Base-by-base conservation (phyloP, 163 green algal genomes). In the Trebouxiophyceae sp. region DNA sequence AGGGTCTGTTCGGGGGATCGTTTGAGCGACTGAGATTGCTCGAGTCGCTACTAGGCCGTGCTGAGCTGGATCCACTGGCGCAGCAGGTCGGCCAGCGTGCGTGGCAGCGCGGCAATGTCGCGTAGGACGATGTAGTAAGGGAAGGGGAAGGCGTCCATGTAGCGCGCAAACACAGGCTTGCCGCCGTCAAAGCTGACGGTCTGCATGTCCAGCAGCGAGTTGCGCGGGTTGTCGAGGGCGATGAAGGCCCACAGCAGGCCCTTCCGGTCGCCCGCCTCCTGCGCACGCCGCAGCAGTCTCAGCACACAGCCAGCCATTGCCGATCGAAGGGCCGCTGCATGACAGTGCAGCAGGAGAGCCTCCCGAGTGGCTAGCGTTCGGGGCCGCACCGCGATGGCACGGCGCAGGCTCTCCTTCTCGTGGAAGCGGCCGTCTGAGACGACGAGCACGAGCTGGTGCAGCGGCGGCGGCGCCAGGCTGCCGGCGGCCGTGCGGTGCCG, bases 61-160 rank as follows among this genome's bases (percentile, higher is more conserved):
- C 67, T 84, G n/a, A 96, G 77, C 73, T 96, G 83, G 75, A 97
- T 91, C 93, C 93, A 98, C 77, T 98, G 94, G 33, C 91, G 77
- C 69, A 99, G 64, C 62, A 99, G 74, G 65, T 93, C 87, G 0
- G 89, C 87, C 45, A 99, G 76, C 12, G 89, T 96, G 3, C 66
- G 64, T 0, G 94, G 94, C 60, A 99, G 81, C 12, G 82, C 76
- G 0, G 77, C 69, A 57, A 95, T 95, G 74, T 99, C 91, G 4
- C 85, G 68, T 66, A 99, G 71, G 32, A 99, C 70, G 34, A 97
- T 89, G 83, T 99, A 98, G 76, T 89, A 96, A 0, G 94, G 94
- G 68, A 99, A 99, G 16, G 95, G 94, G 74, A 99, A 99, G 56
- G 75, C 87, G 75, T 99, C 93, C 67, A 99, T 75, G 84, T 99